These are phyloP conservation scores for Rhizoclosmatium globosum DNA, from an alignment of 192 early-diverging fungal species.

Conservation along the genomic window DNA sequence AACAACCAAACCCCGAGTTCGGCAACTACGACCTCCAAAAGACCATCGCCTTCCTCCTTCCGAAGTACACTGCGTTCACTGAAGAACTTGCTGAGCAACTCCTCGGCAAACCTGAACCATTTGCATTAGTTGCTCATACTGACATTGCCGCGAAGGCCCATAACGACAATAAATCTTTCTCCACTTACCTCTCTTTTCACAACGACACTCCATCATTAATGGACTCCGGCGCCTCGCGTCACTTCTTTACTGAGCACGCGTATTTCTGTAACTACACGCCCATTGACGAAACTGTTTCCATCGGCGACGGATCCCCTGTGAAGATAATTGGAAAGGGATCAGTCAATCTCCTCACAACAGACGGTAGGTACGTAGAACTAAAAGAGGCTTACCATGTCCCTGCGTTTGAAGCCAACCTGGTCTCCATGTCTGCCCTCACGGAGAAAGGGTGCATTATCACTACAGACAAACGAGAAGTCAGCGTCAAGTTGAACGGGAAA, in stretches of 20 bases:
- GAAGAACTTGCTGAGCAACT: no score
- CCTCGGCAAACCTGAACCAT: no score
- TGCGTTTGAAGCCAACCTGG: not conserved
- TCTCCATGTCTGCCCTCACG: not conserved
- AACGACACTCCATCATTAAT: not conserved
- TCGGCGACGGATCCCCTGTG: not conserved
- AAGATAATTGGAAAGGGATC: not conserved
- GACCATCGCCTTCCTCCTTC: no score
- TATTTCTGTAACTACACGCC: not conserved
- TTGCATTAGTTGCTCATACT: not conserved
- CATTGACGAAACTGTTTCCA: not conserved
- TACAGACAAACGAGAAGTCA: not conserved
- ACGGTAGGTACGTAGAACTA: not conserved
- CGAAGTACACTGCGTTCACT: no score
- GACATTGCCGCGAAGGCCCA: not conserved
- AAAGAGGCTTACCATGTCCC: not conserved
- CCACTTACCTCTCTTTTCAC: not conserved
- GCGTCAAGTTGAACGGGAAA: not conserved
- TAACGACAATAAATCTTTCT: not conserved
- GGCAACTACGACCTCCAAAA: no score
- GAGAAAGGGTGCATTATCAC: not conserved
- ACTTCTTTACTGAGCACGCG: not conserved
- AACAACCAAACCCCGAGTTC: no score
- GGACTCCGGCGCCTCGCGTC: not conserved
- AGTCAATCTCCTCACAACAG: not conserved